Evolutionary conservation across 2,329 filamentous ascomycete genomes (phyloP).

Genomic region (Penicillium janthinellum): DNA sequence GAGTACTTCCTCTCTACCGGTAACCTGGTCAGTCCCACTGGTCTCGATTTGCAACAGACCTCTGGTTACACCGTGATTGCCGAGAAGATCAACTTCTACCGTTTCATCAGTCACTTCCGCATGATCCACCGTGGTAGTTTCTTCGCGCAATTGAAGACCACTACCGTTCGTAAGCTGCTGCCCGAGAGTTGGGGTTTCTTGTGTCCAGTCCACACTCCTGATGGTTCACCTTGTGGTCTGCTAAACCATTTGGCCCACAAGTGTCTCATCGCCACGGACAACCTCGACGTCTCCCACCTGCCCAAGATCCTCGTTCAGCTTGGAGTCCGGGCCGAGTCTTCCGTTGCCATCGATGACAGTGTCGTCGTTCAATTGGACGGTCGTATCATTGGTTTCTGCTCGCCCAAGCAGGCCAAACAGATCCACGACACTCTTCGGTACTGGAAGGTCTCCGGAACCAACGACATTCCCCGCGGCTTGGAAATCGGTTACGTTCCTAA

Average conservation of each 20-base stretch:
- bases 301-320: constrained; percentile 75
- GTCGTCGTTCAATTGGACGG: constrained; percentile 91
- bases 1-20: constrained; percentile 97
- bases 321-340: constrained; percentile 74
- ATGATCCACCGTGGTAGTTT: constrained; percentile 99
- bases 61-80: constrained; percentile 96
- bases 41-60: constrained; percentile 89
- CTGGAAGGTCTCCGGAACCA: constrained; percentile 90
- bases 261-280: constrained; percentile 80
- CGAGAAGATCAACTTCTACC: constrained; percentile 98
- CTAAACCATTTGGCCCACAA: constrained; percentile 95
- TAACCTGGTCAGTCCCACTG: constrained; percentile 87
- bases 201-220: constrained; percentile 95
- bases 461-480: constrained; percentile 77
- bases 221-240: constrained; percentile 91
- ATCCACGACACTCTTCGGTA: constrained; percentile 86
- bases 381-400: constrained; percentile 85
- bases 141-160: constrained; percentile 97
- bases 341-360: constrained; percentile 77
- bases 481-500: constrained; percentile 91
- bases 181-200: constrained; percentile 98
- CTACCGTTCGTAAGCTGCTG: constrained; percentile 89
- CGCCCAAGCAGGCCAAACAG: constrained; percentile 75
- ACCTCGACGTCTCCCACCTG: constrained; percentile 72
- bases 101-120: constrained; percentile 98